A percentile compares a stretch with the other conserved stretches of the same genome.
These are phyloP conservation scores for Crassisporium funariophilum DNA, from an alignment of 768 basidiomycete genomes.

Conservation along the genomic window DNA sequence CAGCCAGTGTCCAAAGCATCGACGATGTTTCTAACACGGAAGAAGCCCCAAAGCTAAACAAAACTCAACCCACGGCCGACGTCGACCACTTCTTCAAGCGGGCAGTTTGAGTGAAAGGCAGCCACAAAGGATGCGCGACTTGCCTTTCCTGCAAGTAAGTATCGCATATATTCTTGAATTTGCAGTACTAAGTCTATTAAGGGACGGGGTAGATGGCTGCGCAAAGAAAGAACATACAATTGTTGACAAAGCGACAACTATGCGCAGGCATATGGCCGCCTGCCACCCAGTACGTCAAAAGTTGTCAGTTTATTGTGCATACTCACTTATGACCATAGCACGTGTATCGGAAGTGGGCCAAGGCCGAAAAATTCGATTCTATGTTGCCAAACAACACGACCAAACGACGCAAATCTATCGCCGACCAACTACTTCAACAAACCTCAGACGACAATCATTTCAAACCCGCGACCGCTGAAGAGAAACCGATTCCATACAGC, in stretches of 20 bases:
- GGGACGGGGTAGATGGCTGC: constrained; percentile 2
- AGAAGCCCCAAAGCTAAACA: not conserved
- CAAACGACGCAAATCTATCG: not conserved
- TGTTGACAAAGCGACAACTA: not conserved
- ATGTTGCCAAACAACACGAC: constrained; percentile 1
- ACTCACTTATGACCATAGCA: not conserved
- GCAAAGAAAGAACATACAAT: not conserved
- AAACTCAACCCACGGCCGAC: constrained; percentile 1
- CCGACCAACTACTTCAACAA: not conserved
- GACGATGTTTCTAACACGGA: not conserved
- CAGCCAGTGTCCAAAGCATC: not conserved
- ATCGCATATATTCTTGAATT: not conserved
- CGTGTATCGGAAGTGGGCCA: constrained; percentile 3
- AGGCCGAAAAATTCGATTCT: constrained; percentile 3
- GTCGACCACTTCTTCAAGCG: constrained; percentile 4
- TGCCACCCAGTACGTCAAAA: not conserved
- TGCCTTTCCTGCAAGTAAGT: constrained; percentile 1
- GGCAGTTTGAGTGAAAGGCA: not conserved
- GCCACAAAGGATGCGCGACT: not conserved
- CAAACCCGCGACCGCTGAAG: not conserved
- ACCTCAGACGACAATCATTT: not conserved
- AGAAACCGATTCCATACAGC: not conserved
- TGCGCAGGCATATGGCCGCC: constrained; percentile 2
- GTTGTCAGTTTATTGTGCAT: not conserved
- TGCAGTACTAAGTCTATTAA: not conserved